These are phyloP conservation scores for Roridomyces roridus DNA, from an alignment of 768 basidiomycete species.

Conservation along the genomic window DNA sequence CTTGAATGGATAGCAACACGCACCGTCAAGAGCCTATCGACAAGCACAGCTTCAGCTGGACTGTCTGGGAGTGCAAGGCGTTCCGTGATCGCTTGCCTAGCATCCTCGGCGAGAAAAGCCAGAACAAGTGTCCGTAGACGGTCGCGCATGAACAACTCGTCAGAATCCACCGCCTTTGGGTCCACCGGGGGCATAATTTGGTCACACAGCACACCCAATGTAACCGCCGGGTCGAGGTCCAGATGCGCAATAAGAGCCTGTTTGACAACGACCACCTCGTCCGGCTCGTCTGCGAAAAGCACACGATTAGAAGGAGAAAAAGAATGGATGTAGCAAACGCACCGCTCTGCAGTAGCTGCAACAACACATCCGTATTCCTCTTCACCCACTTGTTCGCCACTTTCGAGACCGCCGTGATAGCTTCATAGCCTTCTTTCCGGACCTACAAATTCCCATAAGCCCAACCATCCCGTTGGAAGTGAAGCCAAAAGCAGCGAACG, in stretches of 20 bases:
- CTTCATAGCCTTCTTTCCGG: slow-evolving; percentile 70
- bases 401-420: slow-evolving; percentile 54
- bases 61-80: slow-evolving; percentile 50
- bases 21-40: slow-evolving; percentile 58
- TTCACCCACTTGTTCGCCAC: slow-evolving; percentile 65
- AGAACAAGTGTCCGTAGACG: slow-evolving; percentile 64
- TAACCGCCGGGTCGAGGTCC: slow-evolving; percentile 64
- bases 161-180: slow-evolving; percentile 51
- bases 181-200: slow-evolving; percentile 63
- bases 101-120: slow-evolving; percentile 61
- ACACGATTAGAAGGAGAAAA: not conserved
- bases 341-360: slow-evolving; percentile 82
- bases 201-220: slow-evolving; percentile 72
- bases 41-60: slow-evolving; percentile 53
- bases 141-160: slow-evolving; percentile 62
- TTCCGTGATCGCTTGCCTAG: slow-evolving; percentile 50
- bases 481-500: slow-evolving; percentile 39
- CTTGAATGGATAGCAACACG: slow-evolving; percentile 17
- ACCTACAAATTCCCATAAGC: slow-evolving; percentile 51
- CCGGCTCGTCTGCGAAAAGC: slow-evolving; percentile 58
- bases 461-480: not conserved
- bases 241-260: slow-evolving; percentile 66
- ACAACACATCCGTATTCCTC: slow-evolving; percentile 75
- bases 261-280: slow-evolving; percentile 68
- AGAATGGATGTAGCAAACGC: slow-evolving; percentile 32